phyloP scores from a whole-genome alignment of 148 eudicot genomes.

The Camellia japonica region DNA sequence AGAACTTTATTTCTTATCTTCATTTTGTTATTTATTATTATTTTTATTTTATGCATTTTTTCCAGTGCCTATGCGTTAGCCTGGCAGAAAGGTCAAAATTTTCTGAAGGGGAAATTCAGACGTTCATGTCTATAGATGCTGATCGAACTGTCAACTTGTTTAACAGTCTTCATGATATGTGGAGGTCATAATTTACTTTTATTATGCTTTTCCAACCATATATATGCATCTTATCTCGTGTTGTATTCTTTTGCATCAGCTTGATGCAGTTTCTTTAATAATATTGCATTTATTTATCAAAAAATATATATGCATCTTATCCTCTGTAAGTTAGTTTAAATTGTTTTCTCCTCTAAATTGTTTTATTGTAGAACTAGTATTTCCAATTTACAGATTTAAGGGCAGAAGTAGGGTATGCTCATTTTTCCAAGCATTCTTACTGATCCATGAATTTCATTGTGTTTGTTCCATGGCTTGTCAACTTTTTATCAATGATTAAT shows the following conservation, averaged over 20 bases:
- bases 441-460: neutral
- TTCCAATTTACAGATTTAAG: neutral
- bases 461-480: neutral
- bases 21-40: neutral
- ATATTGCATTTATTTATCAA: too few relatives aligned
- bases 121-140: conserved; percentile 98
- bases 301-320: neutral
- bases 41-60: conserved; percentile 3
- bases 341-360: neutral
- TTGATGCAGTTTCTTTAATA: too few relatives aligned
- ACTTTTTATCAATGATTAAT: neutral
- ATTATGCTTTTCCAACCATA: neutral
- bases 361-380: neutral
- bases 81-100: conserved; percentile 73
- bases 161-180: conserved; percentile 90
- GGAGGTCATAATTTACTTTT: conserved; percentile 61
- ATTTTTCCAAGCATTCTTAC: neutral
- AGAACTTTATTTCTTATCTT: neutral
- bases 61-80: conserved; percentile 73
- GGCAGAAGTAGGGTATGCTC: neutral
- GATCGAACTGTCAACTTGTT: conserved; percentile 86
- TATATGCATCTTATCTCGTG: neutral
- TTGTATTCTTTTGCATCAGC: too few relatives aligned
- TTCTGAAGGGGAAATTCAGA: conserved; percentile 94
- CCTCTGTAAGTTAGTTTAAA: neutral